Evolutionary conservation across 192 early-diverging fungal species (phyloP).

Genomic region (Linnemannia exigua): DNA sequence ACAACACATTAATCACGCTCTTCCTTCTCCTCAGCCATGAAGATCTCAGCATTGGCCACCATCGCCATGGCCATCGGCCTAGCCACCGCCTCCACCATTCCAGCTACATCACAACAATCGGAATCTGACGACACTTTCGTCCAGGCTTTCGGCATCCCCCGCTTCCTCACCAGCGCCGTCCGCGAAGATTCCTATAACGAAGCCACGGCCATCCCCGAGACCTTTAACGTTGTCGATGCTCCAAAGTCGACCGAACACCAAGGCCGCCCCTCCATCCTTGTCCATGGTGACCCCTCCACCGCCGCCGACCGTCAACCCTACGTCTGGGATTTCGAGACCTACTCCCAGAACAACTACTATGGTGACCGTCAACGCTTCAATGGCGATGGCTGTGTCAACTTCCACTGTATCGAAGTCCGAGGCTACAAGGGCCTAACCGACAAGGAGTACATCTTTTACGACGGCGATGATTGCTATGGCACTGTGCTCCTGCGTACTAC

Average conservation of each 20-base stretch:
- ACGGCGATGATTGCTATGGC: conserved; percentile 10
- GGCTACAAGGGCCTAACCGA: conserved; percentile 16
- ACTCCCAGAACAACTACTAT: conserved; percentile 16
- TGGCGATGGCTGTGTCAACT: conserved; percentile 22
- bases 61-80: conserved; percentile 14
- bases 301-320: neutral
- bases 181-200: conserved; percentile 14
- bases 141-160: conserved; percentile 13
- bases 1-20: neutral
- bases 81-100: conserved; percentile 13
- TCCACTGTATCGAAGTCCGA: conserved; percentile 6
- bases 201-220: neutral
- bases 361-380: conserved; percentile 34
- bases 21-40: neutral
- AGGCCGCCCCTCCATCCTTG: neutral
- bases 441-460: conserved; percentile 37
- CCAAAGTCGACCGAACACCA: neutral
- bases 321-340: conserved; percentile 30
- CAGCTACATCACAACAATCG: neutral
- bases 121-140: neutral
- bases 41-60: neutral
- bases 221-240: neutral
- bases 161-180: neutral
- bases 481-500: conserved; percentile 5
- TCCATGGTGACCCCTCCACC: neutral